phyloP scores from a whole-genome alignment of 768 basidiomycete species.

The Hygrocybe punicea region DNA sequence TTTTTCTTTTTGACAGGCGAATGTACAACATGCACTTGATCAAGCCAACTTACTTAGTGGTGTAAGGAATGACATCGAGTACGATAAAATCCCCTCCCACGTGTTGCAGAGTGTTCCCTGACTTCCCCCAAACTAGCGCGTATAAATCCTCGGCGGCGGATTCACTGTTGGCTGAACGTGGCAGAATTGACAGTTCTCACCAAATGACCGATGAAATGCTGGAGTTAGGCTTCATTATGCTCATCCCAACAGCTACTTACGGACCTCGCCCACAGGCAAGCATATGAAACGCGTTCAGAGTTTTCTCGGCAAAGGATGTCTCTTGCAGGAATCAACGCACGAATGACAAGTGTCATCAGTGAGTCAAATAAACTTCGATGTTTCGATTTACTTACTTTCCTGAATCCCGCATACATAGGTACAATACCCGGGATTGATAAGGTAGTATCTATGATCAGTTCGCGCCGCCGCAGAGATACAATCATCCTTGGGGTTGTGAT shows the following conservation, averaged over 20 bases:
- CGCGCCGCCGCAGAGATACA: conserved; percentile 83
- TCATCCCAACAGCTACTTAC: conserved; percentile 1
- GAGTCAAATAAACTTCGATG: conserved; percentile 25
- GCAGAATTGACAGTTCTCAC: conserved; percentile 88
- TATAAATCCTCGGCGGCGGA: conserved; percentile 90
- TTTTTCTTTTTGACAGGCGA: conserved; percentile 47
- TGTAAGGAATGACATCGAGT: conserved; percentile 97
- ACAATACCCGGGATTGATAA: conserved; percentile 95
- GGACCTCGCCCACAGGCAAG: conserved; percentile 68
- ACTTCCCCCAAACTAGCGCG: conserved; percentile 49
- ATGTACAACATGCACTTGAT: conserved; percentile 78
- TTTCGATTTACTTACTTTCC: not conserved
- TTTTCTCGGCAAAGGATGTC: conserved; percentile 79
- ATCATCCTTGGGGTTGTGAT: conserved; percentile 87
- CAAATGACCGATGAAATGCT: conserved; percentile 91
- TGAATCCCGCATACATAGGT: conserved; percentile 42
- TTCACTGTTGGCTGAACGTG: conserved; percentile 80
- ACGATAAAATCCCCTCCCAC: conserved; percentile 22
- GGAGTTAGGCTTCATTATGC: conserved; percentile 51
- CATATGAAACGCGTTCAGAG: conserved; percentile 93
- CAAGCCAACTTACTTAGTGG: conserved; percentile 84
- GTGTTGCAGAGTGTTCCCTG: not conserved
- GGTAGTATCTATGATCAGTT: conserved; percentile 87
- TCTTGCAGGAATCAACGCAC: conserved; percentile 72
- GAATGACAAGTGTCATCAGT: conserved; percentile 85